These are phyloP conservation scores for Aspergillus sp. DNA, from an alignment of 2,329 filamentous ascomycete species.

Conservation along the genomic window DNA sequence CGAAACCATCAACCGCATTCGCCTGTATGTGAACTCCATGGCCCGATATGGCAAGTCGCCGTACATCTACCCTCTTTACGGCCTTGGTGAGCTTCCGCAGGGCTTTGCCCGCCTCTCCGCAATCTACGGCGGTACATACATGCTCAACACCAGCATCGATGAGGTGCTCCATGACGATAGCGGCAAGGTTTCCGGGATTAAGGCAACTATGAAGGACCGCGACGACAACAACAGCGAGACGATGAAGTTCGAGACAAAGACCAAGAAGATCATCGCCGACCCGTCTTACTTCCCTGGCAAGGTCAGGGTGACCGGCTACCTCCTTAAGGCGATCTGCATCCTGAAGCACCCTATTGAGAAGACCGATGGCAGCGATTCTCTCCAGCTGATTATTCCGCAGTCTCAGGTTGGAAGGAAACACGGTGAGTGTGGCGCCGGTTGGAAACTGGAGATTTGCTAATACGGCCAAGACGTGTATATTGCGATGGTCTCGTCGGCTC, in stretches of 20 bases:
- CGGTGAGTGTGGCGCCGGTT: constrained; percentile 47
- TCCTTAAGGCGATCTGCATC: constrained; percentile 95
- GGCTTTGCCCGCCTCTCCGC: constrained; percentile 94
- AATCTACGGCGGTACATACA: constrained; percentile 98
- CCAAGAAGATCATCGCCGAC: constrained; percentile 90
- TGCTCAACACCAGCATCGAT: constrained; percentile 92
- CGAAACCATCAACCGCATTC: constrained; percentile 83
- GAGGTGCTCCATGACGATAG: constrained; percentile 72
- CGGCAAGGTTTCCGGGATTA: constrained; percentile 85
- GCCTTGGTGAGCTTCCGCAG: constrained; percentile 91
- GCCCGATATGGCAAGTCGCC: constrained; percentile 96
- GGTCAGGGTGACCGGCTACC: constrained; percentile 75
- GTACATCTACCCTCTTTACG: constrained; percentile 98
- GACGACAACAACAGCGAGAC: constrained; percentile 59
- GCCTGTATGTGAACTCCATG: constrained; percentile 95
- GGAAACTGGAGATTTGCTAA: constrained; percentile 9
- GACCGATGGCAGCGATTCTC: constrained; percentile 79
- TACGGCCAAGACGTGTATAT: constrained; percentile 76
- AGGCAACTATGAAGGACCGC: constrained; percentile 87
- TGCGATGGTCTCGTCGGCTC: constrained; percentile 85
- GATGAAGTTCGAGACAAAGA: constrained; percentile 94
- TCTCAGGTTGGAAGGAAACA: constrained; percentile 95
- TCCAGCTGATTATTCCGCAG: constrained; percentile 95
- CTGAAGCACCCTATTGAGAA: constrained; percentile 88
- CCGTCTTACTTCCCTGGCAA: constrained; percentile 94